These are phyloP conservation scores for Alisma plantagoaquatica DNA, from an alignment of 106 monocot species.

Conservation along the genomic window DNA sequence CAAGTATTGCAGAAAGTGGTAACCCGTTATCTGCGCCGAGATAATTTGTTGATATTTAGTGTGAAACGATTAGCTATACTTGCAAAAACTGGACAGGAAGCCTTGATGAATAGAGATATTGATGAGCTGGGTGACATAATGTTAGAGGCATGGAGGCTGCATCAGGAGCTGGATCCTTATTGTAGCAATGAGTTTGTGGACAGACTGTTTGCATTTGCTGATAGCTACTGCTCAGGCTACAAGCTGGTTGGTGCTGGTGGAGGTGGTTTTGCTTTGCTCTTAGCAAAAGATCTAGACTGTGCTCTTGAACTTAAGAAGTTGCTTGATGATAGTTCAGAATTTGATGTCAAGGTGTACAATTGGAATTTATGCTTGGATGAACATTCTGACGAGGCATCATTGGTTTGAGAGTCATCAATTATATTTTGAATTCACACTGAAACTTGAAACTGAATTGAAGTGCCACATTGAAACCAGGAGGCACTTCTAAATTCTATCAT, in stretches of 20 bases:
- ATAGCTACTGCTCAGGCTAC: slow-evolving; percentile 77
- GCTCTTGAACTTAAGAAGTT: slow-evolving; percentile 35
- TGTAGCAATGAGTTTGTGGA: slow-evolving; percentile 90
- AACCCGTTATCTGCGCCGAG: slow-evolving; percentile 70
- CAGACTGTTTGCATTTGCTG: slow-evolving; percentile 57
- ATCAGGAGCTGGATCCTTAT: slow-evolving; percentile 93
- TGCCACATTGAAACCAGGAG: too few species aligned
- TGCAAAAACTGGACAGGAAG: slow-evolving; percentile 69
- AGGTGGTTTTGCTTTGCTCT: slow-evolving; percentile 86
- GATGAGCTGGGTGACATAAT: slow-evolving; percentile 87
- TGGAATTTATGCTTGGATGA: slow-evolving; percentile 52
- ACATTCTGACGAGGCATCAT: too few species aligned
- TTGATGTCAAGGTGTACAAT: slow-evolving; percentile 63
- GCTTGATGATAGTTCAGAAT: slow-evolving; percentile 39
- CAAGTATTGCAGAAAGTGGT: slow-evolving; percentile 93
- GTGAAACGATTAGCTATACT: slow-evolving; percentile 74
- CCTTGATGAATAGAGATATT: slow-evolving; percentile 77
- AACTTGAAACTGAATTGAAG: too few species aligned
- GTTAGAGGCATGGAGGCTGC: slow-evolving; percentile 86
- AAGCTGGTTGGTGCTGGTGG: slow-evolving; percentile 95
- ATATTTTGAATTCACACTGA: too few species aligned
- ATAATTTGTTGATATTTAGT: slow-evolving; percentile 75
- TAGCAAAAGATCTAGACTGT: slow-evolving; percentile 36
- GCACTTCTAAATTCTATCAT: too few species aligned
- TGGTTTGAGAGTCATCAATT: too few species aligned